phyloP scores from a whole-genome alignment of 805 yeast species.

The Barnettozyma wickerhamii region DNA sequence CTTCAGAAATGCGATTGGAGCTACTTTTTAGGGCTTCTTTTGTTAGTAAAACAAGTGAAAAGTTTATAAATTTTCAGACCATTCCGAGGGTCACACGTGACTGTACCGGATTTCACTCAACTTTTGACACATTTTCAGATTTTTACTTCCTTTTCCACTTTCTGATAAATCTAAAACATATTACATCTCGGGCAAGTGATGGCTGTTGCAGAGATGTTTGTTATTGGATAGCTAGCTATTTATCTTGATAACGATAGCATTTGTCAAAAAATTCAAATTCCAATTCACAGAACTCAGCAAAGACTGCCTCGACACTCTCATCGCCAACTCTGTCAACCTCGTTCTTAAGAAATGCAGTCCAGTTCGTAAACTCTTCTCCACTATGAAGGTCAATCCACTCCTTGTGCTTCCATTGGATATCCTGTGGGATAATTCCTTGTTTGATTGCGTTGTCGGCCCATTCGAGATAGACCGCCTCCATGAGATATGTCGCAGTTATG shows the following conservation, averaged over 20 bases:
- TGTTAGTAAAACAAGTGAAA: background rate
- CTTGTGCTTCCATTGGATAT: constrained; percentile 40
- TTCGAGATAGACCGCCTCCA: constrained; percentile 47
- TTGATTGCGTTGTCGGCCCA: constrained; percentile 44
- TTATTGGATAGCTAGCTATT: too few relatives aligned
- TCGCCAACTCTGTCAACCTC: constrained; percentile 38
- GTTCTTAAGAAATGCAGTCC: constrained; percentile 42
- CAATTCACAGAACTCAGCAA: constrained; percentile 32
- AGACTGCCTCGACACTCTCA: constrained; percentile 27
- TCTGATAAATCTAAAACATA: too few relatives aligned
- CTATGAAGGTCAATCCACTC: constrained; percentile 52
- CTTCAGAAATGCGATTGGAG: background rate
- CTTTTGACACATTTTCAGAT: background rate
- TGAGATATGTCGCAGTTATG: constrained; percentile 39
- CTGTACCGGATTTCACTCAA: background rate
- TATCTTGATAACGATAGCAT: constrained; percentile 32
- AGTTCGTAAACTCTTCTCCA: constrained; percentile 41
- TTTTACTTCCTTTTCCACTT: too few relatives aligned
- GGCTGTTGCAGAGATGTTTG: too few relatives aligned
- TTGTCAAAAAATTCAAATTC: constrained; percentile 45
- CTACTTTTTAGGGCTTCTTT: background rate
- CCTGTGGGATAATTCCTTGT: constrained; percentile 22
- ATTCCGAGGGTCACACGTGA: background rate
- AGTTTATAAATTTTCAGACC: background rate
- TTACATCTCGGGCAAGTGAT: too few relatives aligned